Conservation (phyloP, 768 basidiomycete species). For the Mrakia blollopis region DNA sequence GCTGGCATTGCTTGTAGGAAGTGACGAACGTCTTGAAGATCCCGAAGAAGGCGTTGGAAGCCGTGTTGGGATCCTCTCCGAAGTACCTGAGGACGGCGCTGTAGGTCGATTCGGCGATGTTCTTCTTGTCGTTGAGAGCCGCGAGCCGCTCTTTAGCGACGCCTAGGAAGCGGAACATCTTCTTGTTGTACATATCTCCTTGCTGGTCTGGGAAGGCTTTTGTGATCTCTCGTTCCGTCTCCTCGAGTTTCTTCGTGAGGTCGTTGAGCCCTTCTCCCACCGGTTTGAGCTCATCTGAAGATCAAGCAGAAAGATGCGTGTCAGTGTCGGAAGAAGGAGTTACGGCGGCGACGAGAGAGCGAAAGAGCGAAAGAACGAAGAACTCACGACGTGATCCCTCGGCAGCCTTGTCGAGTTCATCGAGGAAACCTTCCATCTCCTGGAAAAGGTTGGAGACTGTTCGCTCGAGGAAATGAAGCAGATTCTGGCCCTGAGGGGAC, state of each 20-base stretch:
- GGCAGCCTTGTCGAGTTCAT: constrained; percentile 80
- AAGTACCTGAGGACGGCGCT: constrained; percentile 82
- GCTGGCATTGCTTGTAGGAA: constrained; percentile 55
- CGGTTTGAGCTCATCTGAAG: constrained; percentile 30
- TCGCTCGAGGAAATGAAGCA: constrained; percentile 88
- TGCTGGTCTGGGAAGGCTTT: constrained; percentile 41
- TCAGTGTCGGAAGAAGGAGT: background rate
- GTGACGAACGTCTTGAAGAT: constrained; percentile 96
- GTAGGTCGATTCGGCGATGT: constrained; percentile 75
- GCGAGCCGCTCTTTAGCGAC: constrained; percentile 70
- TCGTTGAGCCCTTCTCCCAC: constrained; percentile 68
- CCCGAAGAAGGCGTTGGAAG: constrained; percentile 88
- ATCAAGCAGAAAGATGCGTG: background rate
- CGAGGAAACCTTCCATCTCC: constrained; percentile 77
- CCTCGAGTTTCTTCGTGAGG: constrained; percentile 68
- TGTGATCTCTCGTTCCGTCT: constrained; percentile 72
- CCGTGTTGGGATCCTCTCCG: constrained; percentile 76
- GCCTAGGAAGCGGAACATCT: constrained; percentile 87
- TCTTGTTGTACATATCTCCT: constrained; percentile 81
- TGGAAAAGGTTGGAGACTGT: constrained; percentile 83
- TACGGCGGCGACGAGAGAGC: background rate
- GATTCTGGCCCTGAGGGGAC: constrained; percentile 85
- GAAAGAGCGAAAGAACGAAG: background rate
- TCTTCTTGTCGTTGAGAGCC: constrained; percentile 80
- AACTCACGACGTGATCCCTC: constrained; percentile 81